Evolutionary conservation across 352 stramenopile genomes (phyloP).

Genomic region (Phytophthora capsici): DNA sequence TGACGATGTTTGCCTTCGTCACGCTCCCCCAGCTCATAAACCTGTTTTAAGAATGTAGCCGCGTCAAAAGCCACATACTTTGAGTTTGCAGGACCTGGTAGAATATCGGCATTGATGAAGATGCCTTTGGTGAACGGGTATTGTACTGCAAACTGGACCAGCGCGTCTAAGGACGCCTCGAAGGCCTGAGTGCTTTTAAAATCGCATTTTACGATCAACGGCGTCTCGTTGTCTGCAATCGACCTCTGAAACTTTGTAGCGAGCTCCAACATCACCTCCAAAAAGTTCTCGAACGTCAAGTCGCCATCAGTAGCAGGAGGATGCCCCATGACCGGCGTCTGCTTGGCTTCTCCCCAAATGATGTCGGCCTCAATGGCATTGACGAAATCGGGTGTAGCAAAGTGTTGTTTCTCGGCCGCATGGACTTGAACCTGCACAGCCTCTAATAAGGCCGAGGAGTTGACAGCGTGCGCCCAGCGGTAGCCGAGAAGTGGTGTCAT

Average conservation of each 20-base stretch:
- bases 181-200: conserved; percentile 75
- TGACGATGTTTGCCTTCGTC: conserved; percentile 43
- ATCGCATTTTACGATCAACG: conserved; percentile 75
- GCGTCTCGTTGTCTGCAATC: conserved; percentile 24
- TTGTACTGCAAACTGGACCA: conserved; percentile 44
- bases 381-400: conserved; percentile 31
- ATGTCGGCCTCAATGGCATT: conserved; percentile 80
- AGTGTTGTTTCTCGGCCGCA: conserved; percentile 24
- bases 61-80: conserved; percentile 51
- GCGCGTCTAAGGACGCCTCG: conserved; percentile 30
- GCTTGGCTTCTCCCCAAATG: conserved; percentile 63
- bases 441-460: conserved; percentile 47
- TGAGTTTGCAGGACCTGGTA: conserved; percentile 57
- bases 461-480: conserved; percentile 73
- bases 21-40: conserved; percentile 36
- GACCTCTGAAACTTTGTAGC: conserved; percentile 20
- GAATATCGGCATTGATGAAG: conserved; percentile 79
- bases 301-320: conserved; percentile 63
- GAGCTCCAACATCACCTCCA: conserved; percentile 54
- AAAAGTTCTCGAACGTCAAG: conserved; percentile 52
- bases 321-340: conserved; percentile 70
- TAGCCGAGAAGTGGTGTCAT: conserved; percentile 66
- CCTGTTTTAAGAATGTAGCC: conserved; percentile 49
- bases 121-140: conserved; percentile 62
- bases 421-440: conserved; percentile 41